Evolutionary conservation across 2,329 filamentous ascomycete genomes (phyloP), one percentile per base, ranked within the genome.

Genomic region (Amauroascus verrucosus): DNA sequence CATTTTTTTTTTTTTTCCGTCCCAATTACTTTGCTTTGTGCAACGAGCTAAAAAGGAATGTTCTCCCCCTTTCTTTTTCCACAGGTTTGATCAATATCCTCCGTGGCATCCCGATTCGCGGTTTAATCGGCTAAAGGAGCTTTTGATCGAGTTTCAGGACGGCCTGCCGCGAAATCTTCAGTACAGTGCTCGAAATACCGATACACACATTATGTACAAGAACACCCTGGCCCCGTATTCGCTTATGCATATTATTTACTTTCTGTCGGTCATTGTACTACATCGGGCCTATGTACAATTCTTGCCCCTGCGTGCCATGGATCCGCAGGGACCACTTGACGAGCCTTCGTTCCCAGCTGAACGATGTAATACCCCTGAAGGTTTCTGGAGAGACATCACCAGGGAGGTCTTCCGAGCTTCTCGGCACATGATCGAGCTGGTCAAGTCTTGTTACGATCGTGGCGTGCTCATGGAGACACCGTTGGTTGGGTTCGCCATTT

Each of bases 261-360:
- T 77, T 33, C 67, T 80, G 6, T 79, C 75, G 37, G 73, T 75
- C 33, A 76, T 80, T 46, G 72, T 77, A 49, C 70, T 81, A 4
- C 76, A 80, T 57, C 72, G 78, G 52, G 73, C 79, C 52, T 79
- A 79, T 57, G 65, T 81, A 13, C 76, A 77, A 0, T 80, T 79
- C 60, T 64, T 79, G 5, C 76, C 78, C 1, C 65, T 79, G 43
- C 69, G 71, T 16, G 73, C 71, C 58, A 61, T 65, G 20, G 74
- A 74, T 59, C 78, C 78, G 1, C 62, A 72, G 43, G 78, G 78
- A 1, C 78, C 78, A 0, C 58, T 79, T 33, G 78, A 80, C 55
- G 72, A 73, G 44, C 75, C 76, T 1, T 56, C 67, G 1, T 73
- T 77, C 46, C 65, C 72, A 1, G 59, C 70, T 2, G 70, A 75